Evolutionary conservation across 2,329 filamentous ascomycete species (phyloP).

Genomic region (Hypoxylon sp.): DNA sequence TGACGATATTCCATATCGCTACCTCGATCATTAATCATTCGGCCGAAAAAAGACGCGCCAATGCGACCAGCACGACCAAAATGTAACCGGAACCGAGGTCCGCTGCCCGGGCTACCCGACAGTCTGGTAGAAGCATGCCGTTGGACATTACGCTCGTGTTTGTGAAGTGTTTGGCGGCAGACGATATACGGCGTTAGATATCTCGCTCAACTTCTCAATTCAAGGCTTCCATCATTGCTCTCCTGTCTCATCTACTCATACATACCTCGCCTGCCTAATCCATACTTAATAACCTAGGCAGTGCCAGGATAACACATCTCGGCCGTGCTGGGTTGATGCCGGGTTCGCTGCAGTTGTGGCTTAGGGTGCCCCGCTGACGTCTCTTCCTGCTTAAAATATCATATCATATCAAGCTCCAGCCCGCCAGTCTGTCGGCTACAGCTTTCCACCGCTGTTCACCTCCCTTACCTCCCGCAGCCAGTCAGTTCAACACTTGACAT

Average conservation of each 20-base stretch:
- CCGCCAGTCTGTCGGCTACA: no score
- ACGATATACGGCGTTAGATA: not conserved
- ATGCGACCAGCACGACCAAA: not conserved
- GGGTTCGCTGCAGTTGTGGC: no score
- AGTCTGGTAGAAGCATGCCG: not conserved
- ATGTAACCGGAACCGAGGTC: slow-evolving; percentile 13
- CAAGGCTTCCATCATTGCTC: no score
- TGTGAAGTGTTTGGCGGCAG: not conserved
- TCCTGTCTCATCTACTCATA: no score
- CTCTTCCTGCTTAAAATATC: slow-evolving; percentile 9
- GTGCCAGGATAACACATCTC: no score
- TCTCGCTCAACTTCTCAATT: no score
- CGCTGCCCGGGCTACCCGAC: slow-evolving; percentile 2
- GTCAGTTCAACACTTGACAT: no score
- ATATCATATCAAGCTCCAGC: slow-evolving; percentile 20
- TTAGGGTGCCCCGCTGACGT: slow-evolving; percentile 29
- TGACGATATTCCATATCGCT: not conserved
- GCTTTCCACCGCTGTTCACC: not conserved
- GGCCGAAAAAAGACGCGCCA: not conserved
- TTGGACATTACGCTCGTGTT: no score
- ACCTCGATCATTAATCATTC: not conserved
- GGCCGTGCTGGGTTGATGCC: no score
- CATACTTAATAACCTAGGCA: no score
- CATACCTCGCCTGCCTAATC: no score
- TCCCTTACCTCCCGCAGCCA: no score